Conservation (phyloP, 345 rosid species). For the Euphorbia tirucalli region DNA sequence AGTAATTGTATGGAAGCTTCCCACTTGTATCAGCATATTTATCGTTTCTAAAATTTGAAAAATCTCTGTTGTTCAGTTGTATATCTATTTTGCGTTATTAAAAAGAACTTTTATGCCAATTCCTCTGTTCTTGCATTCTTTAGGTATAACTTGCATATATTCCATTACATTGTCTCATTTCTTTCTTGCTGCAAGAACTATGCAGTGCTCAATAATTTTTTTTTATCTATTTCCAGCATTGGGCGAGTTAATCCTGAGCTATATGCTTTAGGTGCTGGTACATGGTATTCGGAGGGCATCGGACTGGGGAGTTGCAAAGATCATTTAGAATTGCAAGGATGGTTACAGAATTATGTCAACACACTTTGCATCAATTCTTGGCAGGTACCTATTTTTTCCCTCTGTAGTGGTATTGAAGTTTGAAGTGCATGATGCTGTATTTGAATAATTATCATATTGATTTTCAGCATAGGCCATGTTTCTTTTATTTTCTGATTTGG, state of each 20-base stretch:
- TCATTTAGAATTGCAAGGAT: constrained; percentile 38
- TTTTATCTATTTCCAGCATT: constrained; percentile 45
- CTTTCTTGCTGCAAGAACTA: neutral
- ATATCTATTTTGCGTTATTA: neutral
- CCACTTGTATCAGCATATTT: neutral
- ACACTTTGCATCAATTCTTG: constrained; percentile 82
- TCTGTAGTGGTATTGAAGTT: constrained; percentile 6
- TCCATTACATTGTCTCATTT: too few species aligned
- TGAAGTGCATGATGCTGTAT: neutral
- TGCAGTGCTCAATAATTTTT: neutral
- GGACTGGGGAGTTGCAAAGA: constrained; percentile 20
- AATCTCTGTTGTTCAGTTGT: neutral
- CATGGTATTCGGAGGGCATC: constrained; percentile 43
- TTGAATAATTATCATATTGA: neutral
- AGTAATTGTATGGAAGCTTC: neutral
- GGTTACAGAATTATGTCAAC: constrained; percentile 62
- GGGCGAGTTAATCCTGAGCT: constrained; percentile 91
- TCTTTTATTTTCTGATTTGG: neutral
- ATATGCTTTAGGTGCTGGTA: constrained; percentile 71
- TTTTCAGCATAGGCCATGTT: constrained; percentile 24
- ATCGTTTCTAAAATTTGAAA: neutral
- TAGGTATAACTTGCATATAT: constrained; percentile 5
- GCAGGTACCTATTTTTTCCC: constrained; percentile 57
- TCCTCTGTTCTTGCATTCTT: neutral
- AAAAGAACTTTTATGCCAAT: neutral